Evolutionary conservation across 257 asterid genomes (phyloP).

Genomic region (Nicotiana tabacum): DNA sequence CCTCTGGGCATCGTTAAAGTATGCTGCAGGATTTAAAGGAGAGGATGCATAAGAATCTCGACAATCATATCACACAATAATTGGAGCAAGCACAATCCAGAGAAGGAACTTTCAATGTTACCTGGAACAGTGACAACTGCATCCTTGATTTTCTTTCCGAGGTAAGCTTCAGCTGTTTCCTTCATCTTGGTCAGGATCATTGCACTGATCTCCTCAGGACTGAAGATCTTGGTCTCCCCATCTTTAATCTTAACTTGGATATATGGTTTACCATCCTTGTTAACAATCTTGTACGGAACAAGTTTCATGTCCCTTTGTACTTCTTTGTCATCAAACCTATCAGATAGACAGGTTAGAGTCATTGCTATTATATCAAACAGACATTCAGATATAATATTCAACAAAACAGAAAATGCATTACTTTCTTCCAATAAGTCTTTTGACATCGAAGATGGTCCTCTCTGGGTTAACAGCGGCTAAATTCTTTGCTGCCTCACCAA

Average conservation of each 20-base stretch:
- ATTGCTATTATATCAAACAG: background rate
- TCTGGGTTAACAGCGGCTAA: background rate
- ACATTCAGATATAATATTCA: background rate
- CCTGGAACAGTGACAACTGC: constrained; percentile 17
- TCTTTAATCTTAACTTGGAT: constrained; percentile 11
- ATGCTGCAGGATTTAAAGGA: background rate
- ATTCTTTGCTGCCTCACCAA: constrained; percentile 15
- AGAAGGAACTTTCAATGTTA: background rate
- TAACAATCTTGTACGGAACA: constrained; percentile 10
- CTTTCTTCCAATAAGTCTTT: constrained; percentile 12
- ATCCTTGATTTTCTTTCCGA: constrained; percentile 9
- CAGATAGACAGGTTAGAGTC: background rate
- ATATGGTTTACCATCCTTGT: constrained; percentile 17
- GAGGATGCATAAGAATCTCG: background rate
- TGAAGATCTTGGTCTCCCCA: constrained; percentile 11
- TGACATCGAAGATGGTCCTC: constrained; percentile 8
- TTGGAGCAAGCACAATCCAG: background rate
- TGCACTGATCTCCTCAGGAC: constrained; percentile 15
- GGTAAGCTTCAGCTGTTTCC: constrained; percentile 15
- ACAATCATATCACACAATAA: background rate
- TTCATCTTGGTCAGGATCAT: constrained; percentile 12
- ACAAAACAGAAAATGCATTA: background rate
- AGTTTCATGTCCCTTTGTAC: constrained; percentile 4
- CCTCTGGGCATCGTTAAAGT: constrained; percentile 9
- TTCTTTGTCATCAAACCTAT: constrained; percentile 8